Evolutionary conservation across 345 rosid species (phyloP).

Genomic region (Acer yangbiense): DNA sequence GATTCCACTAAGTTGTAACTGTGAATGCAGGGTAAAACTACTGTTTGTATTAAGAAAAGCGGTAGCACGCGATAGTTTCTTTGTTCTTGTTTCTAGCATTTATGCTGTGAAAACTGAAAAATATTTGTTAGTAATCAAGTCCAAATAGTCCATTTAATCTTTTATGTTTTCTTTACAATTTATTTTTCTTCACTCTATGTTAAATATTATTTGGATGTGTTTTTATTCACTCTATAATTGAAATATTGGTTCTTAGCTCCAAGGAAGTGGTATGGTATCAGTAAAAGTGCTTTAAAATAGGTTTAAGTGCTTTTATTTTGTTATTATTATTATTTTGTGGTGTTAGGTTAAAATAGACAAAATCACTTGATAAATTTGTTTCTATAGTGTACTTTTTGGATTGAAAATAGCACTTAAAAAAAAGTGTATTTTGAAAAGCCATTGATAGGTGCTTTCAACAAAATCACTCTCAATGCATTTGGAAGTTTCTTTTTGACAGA

Average conservation of each 20-base stretch:
- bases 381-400: background rate
- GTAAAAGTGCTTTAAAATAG: no score
- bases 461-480: background rate
- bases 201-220: background rate
- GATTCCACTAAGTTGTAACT: conserved; percentile 9
- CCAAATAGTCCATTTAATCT: background rate
- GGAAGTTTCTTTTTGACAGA: no score
- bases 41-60: conserved; percentile 3
- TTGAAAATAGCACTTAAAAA: background rate
- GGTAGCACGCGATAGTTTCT: background rate
- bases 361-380: background rate
- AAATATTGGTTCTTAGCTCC: background rate
- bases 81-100: background rate
- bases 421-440: background rate
- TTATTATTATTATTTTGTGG: no score
- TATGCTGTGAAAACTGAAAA: conserved; percentile 7
- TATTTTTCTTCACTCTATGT: background rate
- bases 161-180: background rate
- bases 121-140: background rate
- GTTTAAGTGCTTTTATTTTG: no score
- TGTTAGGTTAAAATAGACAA: background rate
- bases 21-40: background rate
- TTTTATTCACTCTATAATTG: background rate
- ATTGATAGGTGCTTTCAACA: background rate
- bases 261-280: no score